Evolutionary conservation across 352 stramenopile genomes (phyloP).

Genomic region (Thalassiosira mediterranea): DNA sequence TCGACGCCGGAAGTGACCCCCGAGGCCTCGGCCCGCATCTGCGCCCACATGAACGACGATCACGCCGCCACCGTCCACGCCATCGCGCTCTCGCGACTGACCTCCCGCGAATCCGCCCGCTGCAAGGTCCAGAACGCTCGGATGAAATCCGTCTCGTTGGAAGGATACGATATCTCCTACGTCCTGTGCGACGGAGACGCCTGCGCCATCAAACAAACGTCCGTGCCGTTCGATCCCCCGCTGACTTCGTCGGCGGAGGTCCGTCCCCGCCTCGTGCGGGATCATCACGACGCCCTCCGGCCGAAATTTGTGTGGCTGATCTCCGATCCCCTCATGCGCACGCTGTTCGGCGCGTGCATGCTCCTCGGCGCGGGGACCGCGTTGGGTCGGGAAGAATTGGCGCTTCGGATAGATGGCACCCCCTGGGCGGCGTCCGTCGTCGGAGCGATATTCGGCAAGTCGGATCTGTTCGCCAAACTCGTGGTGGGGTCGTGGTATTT

Average conservation of each 20-base stretch:
- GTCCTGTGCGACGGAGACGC: too few relatives aligned
- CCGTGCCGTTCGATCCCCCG: too few relatives aligned
- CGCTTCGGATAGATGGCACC: slow-evolving; percentile 15
- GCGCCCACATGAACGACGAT: too few relatives aligned
- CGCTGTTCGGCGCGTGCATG: slow-evolving; percentile 42
- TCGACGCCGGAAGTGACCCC: too few relatives aligned
- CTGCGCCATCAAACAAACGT: too few relatives aligned
- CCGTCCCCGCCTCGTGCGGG: slow-evolving; percentile 32
- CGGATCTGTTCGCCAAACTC: slow-evolving; percentile 31
- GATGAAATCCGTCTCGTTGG: too few relatives aligned
- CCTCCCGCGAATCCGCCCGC: too few relatives aligned
- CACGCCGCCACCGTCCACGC: too few relatives aligned
- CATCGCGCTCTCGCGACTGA: too few relatives aligned
- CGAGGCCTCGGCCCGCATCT: too few relatives aligned
- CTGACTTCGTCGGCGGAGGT: slow-evolving; percentile 18
- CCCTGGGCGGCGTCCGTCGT: slow-evolving; percentile 24
- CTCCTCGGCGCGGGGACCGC: slow-evolving; percentile 34
- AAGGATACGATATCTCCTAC: too few relatives aligned
- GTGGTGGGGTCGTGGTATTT: slow-evolving; percentile 48
- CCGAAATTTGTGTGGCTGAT: slow-evolving; percentile 59
- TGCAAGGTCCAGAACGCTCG: too few relatives aligned
- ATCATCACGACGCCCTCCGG: slow-evolving; percentile 49
- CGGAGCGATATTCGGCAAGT: slow-evolving; percentile 48
- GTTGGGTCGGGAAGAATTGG: slow-evolving; percentile 45
- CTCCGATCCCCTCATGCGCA: slow-evolving; percentile 51